Base-by-base conservation (phyloP, 2,329 filamentous ascomycete species). In the Sporothrix euskadiensis region DNA sequence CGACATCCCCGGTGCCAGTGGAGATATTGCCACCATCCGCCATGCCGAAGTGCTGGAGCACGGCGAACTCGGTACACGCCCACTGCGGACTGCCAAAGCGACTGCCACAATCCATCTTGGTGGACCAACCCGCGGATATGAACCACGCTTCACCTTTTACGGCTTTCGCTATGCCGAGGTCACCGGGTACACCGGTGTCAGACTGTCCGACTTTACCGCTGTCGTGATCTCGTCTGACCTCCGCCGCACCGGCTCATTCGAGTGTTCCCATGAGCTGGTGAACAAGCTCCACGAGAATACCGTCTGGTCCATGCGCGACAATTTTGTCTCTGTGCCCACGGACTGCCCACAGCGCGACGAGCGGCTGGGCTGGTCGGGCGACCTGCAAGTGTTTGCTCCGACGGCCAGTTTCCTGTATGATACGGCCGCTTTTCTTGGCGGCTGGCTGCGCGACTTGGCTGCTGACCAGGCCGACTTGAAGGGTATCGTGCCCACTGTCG, bases 331-430 rank as follows among this genome's bases (percentile, higher is more conserved):
- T 0, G 79, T 89, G 0, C 87, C 87, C 0, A 90, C 87, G 0
- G 88, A 90, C 76, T 88, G 86, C 75, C 87, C 87, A 0, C 85
- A 88, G 74, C 81, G 86, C 1, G 86, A 89, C 71, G 86, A 88
- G 78, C 81, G 86, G 0, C 78, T 88, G 6, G 84, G 85, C 22
- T 87, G 87, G 88, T 86, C 84, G 0, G 84, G 87, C 19, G 84
- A 88, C 74, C 80, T 82, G 8, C 84, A 84, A 52, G 82, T 83
- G 1, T 89, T 89, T 74, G 80, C 81, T 0, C 84, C 85, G 0
- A 85, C 86, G 0, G 83, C 85, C 0, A 85, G 83, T 68, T 89
- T 85, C 75, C 80, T 90, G 0, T 90, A 86, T 77, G 81, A 88
- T 75, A 84, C 85, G 1, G 78, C 82, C 0, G 86, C 85, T 0